These are phyloP conservation scores for Fusarium cicatricum DNA, from an alignment of 2,329 filamentous ascomycete genomes.

Conservation along the genomic window DNA sequence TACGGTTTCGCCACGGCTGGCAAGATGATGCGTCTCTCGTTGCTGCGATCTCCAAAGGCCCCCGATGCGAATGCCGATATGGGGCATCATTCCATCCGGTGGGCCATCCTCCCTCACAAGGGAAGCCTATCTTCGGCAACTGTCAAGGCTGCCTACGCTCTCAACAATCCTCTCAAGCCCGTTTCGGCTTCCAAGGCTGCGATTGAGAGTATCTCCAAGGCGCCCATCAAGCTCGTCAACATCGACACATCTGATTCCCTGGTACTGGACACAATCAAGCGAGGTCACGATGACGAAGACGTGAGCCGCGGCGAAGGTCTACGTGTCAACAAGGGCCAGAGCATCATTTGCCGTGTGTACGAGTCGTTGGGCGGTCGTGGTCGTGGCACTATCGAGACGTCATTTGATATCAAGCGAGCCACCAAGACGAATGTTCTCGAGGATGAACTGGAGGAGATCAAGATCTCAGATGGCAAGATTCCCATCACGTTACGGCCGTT, in stretches of 20 bases:
- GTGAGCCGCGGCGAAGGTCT: slow-evolving; percentile 69
- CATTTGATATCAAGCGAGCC: slow-evolving; percentile 76
- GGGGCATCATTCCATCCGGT: slow-evolving; percentile 86
- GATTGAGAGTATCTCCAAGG: slow-evolving; percentile 40
- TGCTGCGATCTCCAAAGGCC: slow-evolving; percentile 88
- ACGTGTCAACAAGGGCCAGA: slow-evolving; percentile 73
- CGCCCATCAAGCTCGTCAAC: slow-evolving; percentile 73
- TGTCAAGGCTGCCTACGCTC: slow-evolving; percentile 84
- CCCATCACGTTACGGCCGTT: slow-evolving; percentile 77
- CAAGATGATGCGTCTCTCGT: slow-evolving; percentile 86
- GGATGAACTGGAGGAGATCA: slow-evolving; percentile 78
- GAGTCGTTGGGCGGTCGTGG: slow-evolving; percentile 86
- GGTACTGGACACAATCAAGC: slow-evolving; percentile 89
- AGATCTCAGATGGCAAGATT: slow-evolving; percentile 59
- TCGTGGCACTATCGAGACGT: slow-evolving; percentile 73
- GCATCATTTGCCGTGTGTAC: slow-evolving; percentile 85
- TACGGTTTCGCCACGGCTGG: slow-evolving; percentile 94
- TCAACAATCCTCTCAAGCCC: slow-evolving; percentile 79
- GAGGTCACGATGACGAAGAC: slow-evolving; percentile 87
- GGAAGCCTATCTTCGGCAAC: slow-evolving; percentile 77
- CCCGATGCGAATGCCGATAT: slow-evolving; percentile 95
- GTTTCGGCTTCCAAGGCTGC: slow-evolving; percentile 42
- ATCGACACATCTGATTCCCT: slow-evolving; percentile 65
- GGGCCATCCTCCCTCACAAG: slow-evolving; percentile 87
- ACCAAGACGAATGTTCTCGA: slow-evolving; percentile 89